These are phyloP conservation scores for Sideroxylon spinosum DNA, from an alignment of 179 eudicot species.

Conservation along the genomic window DNA sequence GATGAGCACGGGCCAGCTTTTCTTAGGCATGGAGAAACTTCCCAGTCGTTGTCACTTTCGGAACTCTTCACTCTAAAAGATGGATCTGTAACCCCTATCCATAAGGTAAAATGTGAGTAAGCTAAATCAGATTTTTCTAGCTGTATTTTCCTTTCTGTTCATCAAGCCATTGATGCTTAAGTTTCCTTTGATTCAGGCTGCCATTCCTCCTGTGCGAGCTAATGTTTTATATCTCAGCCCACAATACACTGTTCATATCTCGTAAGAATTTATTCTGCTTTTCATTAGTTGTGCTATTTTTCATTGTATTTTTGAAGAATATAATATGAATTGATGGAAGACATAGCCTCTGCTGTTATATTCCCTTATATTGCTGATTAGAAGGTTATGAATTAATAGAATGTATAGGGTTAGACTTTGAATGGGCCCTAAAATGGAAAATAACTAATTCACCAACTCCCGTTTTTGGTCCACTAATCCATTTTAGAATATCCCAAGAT, in stretches of 20 bases:
- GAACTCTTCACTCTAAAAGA: slow-evolving; percentile 62
- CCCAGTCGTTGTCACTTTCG: slow-evolving; percentile 81
- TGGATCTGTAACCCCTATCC: slow-evolving; percentile 64
- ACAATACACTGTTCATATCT: slow-evolving; percentile 60
- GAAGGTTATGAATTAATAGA: background rate
- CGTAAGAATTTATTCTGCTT: slow-evolving; percentile 40
- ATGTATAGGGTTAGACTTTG: too few relatives aligned
- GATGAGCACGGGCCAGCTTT: slow-evolving; percentile 74
- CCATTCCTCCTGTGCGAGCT: slow-evolving; percentile 89
- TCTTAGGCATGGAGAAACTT: slow-evolving; percentile 78
- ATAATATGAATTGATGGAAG: background rate
- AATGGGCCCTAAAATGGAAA: background rate
- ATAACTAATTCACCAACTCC: background rate
- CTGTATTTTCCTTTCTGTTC: background rate
- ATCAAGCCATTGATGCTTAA: background rate
- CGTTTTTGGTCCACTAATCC: background rate
- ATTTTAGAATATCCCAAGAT: background rate
- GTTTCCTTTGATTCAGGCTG: slow-evolving; percentile 47
- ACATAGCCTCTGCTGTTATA: background rate
- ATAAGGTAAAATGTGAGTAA: slow-evolving; percentile 49
- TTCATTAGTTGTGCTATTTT: background rate
- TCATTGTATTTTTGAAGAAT: background rate
- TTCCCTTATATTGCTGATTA: background rate
- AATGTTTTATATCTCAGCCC: slow-evolving; percentile 74
- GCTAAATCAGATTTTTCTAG: background rate